Base-by-base conservation (phyloP, 495 filamentous ascomycete genomes). In the Astrothelium macrocarpum region DNA sequence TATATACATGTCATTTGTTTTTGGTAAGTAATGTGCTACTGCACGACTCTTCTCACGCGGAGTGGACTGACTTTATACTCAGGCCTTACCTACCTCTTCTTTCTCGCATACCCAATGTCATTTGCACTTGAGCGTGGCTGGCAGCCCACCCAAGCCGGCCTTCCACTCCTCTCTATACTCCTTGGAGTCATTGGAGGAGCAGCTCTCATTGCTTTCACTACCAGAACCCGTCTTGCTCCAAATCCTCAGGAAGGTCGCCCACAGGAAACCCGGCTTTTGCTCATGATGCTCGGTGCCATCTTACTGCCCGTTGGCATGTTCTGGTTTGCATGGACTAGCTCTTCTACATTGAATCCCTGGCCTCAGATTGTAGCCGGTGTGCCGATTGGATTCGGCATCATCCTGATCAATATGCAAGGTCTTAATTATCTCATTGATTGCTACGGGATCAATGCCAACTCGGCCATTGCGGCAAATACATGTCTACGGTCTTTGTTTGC, bases 401-500 rank as follows among this genome's bases (percentile, higher is more conserved):
- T 73, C 2, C 63, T 75, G 1, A 74, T 73, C 31, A 72, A 71
- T 39, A 58, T 71, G 53, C 73, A 82, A 64, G 79, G 80, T 1
- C 75, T 87, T 53, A 87, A 82, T 64, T 88, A 87, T 66, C 79
- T 87, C 68, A 68, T 70, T 65, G 85, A 88, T 60, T 78, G 80
- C 46, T 89, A 88, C 64, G 71, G 78, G 66, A 78, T 82, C 76
- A 78, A 81, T 58, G 79, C 81, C 43, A 83, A 83, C 69, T 71
- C 65, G 26, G 81, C 80, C 11, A 77, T 84, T 26, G 74, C 81
- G 1, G 80, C 74, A 16, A 82, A 81, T 63, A 77, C 77, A 0
- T 69, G 82, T 39, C 60, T 82, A 10, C 71, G 81, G 31, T 73
- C 71, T 1, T 61, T 68, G 5, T 64, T 77, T 32, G 80, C 75